Conservation (phyloP, 2,329 filamentous ascomycete genomes). For the Pseudocercospora macadamiae region DNA sequence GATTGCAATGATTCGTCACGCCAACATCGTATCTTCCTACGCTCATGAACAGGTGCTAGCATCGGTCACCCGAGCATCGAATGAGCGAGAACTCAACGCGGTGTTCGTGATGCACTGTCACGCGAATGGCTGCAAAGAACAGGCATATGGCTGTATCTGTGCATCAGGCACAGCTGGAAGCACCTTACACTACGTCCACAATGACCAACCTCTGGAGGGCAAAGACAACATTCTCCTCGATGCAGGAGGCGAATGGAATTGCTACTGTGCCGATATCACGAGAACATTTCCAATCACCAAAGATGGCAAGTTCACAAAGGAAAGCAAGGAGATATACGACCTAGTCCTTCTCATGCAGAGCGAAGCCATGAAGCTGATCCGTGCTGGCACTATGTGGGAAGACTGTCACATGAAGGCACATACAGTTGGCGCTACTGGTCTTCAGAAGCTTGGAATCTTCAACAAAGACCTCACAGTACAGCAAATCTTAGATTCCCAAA, state of each 20-base stretch:
- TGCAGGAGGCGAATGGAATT: conserved; percentile 65
- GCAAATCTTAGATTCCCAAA: conserved; percentile 48
- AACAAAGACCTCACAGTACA: conserved; percentile 39
- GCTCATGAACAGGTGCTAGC: conserved; percentile 76
- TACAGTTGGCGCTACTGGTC: conserved; percentile 76
- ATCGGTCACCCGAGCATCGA: conserved; percentile 64
- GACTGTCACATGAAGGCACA: conserved; percentile 80
- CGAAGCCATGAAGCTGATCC: conserved; percentile 72
- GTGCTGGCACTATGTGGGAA: conserved; percentile 76
- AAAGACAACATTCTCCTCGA: conserved; percentile 84
- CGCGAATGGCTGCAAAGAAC: conserved; percentile 73
- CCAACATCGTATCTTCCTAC: conserved; percentile 76
- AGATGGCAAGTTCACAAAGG: conserved; percentile 66
- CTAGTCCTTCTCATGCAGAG: conserved; percentile 85
- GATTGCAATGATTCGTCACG: conserved; percentile 77
- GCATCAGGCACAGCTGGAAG: conserved; percentile 79
- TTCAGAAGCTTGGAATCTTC: conserved; percentile 76
- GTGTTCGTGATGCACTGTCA: conserved; percentile 78
- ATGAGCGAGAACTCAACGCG: conserved; percentile 83
- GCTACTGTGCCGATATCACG: conserved; percentile 67
- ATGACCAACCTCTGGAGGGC: conserved; percentile 68
- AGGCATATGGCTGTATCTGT: conserved; percentile 86
- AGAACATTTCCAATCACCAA: conserved; percentile 77
- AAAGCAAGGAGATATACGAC: conserved; percentile 62
- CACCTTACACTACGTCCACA: conserved; percentile 85